phyloP scores from a whole-genome alignment of 768 basidiomycete genomes.

The Amanita muscaria region DNA sequence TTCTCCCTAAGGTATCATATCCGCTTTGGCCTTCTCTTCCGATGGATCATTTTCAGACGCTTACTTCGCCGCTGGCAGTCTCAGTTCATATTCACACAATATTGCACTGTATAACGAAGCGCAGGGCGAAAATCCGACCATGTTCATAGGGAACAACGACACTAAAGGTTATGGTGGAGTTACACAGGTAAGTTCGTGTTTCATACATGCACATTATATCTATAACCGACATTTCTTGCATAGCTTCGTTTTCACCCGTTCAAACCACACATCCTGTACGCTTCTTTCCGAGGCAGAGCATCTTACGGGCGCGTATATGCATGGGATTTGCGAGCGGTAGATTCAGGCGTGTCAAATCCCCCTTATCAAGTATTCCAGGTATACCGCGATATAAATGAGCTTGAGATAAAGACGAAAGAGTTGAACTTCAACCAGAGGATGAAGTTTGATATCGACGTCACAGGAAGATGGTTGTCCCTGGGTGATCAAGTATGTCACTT shows the following conservation, averaged over 20 bases:
- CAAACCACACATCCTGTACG: conserved; percentile 65
- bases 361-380: conserved; percentile 32
- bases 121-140: conserved; percentile 41
- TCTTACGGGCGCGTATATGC: conserved; percentile 37
- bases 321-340: conserved; percentile 69
- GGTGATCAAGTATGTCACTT: conserved; percentile 56
- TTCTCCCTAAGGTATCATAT: conserved; percentile 64
- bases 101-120: conserved; percentile 62
- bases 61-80: conserved; percentile 74
- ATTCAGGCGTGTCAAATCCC: conserved; percentile 24
- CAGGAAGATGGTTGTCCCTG: conserved; percentile 52
- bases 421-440: conserved; percentile 42
- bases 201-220: too few species aligned
- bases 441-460: conserved; percentile 67
- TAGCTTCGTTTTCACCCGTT: conserved; percentile 75
- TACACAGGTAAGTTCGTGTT: conserved; percentile 35
- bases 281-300: conserved; percentile 62
- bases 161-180: conserved; percentile 29
- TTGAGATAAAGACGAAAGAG: not conserved
- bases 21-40: conserved; percentile 70
- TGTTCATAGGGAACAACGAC: conserved; percentile 27
- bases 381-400: conserved; percentile 38
- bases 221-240: too few species aligned
- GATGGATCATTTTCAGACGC: conserved; percentile 41
- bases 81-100: conserved; percentile 45